phyloP scores from a whole-genome alignment of 495 filamentous ascomycete genomes.

The Xylaria curta region DNA sequence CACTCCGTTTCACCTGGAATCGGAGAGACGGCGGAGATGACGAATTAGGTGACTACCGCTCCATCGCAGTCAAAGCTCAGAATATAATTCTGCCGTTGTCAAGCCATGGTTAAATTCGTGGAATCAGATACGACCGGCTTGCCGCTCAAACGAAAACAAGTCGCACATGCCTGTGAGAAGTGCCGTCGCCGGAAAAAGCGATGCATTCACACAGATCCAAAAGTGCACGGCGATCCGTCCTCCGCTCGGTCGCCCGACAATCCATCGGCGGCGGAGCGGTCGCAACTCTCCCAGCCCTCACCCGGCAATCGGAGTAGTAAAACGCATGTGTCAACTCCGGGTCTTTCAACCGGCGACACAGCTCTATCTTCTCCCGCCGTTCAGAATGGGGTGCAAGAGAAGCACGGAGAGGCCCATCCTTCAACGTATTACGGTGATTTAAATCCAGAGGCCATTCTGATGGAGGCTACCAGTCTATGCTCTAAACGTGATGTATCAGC shows the following conservation, averaged over 20 bases:
- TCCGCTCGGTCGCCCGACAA: conserved; percentile 10
- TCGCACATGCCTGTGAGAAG: conserved; percentile 50
- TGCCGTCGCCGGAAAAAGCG: conserved; percentile 56
- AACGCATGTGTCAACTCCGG: conserved; percentile 2
- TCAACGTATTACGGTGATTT: conserved; percentile 59
- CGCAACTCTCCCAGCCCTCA: background rate
- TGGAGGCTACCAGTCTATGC: conserved; percentile 50
- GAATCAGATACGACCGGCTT: conserved; percentile 49
- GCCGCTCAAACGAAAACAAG: conserved; percentile 57
- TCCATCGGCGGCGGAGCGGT: conserved; percentile 11
- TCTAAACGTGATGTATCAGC: conserved; percentile 45
- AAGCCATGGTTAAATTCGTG: conserved; percentile 51
- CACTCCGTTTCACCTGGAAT: background rate
- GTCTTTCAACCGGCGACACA: background rate
- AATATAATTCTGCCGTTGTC: conserved; percentile 21
- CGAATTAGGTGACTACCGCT: conserved; percentile 20
- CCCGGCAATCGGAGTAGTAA: background rate
- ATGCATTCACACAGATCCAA: conserved; percentile 39
- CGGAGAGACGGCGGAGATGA: conserved; percentile 19
- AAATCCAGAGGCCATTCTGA: conserved; percentile 60
- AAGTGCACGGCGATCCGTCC: background rate
- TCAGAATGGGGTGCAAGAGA: conserved; percentile 16
- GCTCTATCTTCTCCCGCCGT: conserved; percentile 15
- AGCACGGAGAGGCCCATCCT: conserved; percentile 27
- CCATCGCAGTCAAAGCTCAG: background rate